A percentile compares a stretch with the other conserved stretches of the same genome.
Evolutionary conservation across 805 yeast genomes (phyloP).

Genomic region (Yueomyces sinensis): DNA sequence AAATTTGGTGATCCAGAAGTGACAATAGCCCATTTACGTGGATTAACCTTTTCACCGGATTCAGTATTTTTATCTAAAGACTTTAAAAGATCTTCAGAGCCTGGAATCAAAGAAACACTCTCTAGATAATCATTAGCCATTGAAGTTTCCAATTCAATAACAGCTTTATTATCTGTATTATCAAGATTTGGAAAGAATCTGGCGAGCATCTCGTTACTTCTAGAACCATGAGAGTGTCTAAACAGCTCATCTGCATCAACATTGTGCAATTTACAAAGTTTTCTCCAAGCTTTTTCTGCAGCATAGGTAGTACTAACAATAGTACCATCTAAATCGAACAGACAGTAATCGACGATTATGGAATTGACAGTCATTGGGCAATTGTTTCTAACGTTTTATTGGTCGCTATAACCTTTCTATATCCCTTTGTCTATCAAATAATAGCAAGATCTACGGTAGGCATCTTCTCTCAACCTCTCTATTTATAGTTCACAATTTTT

Average conservation of each 20-base stretch:
- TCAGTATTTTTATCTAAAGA: constrained; percentile 27
- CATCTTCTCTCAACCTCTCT: too few relatives aligned
- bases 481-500: too few relatives aligned
- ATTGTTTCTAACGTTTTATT: too few relatives aligned
- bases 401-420: too few relatives aligned
- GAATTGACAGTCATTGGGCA: neutral
- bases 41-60: constrained; percentile 6
- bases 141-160: constrained; percentile 44
- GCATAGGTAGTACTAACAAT: constrained; percentile 63
- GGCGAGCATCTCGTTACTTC: constrained; percentile 56
- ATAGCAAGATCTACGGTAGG: too few relatives aligned
- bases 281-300: constrained; percentile 61
- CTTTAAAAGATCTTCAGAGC: constrained; percentile 45
- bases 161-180: constrained; percentile 33
- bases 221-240: constrained; percentile 57
- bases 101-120: constrained; percentile 53
- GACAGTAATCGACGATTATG: constrained; percentile 14
- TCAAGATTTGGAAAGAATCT: constrained; percentile 57
- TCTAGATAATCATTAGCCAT: constrained; percentile 54
- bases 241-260: constrained; percentile 50
- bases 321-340: constrained; percentile 75
- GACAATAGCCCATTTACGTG: constrained; percentile 62
- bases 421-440: too few relatives aligned
- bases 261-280: constrained; percentile 39
- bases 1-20: constrained; percentile 61